These are phyloP conservation scores for Sphaerosporella brunnea DNA, from an alignment of 495 filamentous ascomycete species.

Conservation along the genomic window DNA sequence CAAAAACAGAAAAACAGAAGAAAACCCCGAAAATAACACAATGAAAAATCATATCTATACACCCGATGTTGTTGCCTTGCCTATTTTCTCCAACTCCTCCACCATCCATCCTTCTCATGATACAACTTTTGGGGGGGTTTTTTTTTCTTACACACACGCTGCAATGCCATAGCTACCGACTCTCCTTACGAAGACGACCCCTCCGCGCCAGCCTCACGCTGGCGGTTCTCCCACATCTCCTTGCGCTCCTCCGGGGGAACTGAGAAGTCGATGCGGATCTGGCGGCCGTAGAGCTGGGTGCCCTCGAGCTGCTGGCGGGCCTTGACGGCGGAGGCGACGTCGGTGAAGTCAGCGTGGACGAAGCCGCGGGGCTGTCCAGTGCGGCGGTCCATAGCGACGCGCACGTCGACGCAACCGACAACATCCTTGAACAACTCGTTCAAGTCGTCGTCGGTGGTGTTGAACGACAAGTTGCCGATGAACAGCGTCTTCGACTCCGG, in stretches of 20 bases:
- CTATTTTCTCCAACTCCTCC: no score
- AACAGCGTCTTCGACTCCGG: constrained; percentile 52
- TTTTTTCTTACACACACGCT: no score
- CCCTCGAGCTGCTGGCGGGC: constrained; percentile 40
- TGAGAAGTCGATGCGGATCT: constrained; percentile 48
- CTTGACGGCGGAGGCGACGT: constrained; percentile 40
- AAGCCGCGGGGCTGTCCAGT: constrained; percentile 82
- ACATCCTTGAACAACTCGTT: constrained; percentile 62
- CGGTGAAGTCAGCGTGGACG: constrained; percentile 70
- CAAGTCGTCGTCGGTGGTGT: constrained; percentile 74
- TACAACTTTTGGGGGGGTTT: no score
- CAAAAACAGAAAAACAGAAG: no score
- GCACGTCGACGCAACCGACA: constrained; percentile 56
- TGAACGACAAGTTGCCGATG: constrained; percentile 78
- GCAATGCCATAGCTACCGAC: no score
- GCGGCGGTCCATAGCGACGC: constrained; percentile 72
- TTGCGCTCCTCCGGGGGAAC: constrained; percentile 3
- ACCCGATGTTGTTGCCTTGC: no score
- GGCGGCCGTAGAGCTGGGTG: constrained; percentile 45
- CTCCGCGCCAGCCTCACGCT: no score
- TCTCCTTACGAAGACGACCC: no score
- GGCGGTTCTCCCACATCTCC: constrained; percentile 1
- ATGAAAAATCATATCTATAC: no score
- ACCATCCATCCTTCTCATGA: no score
- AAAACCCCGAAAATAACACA: no score